Base-by-base conservation (phyloP, 106 monocot species). In the Posidonia australis region DNA sequence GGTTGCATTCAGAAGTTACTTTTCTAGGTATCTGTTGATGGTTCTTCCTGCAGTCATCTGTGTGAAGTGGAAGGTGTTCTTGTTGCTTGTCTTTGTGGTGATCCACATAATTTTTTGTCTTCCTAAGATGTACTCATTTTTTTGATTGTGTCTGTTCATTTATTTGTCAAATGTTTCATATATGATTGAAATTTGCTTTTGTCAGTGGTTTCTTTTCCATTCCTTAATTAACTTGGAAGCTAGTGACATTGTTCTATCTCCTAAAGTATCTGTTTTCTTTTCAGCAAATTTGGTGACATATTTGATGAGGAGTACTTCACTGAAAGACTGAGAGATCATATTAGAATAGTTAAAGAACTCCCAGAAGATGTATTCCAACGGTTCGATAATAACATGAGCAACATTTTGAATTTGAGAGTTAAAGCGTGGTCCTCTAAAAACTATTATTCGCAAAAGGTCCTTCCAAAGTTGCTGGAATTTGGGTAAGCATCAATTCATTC, bases 241-340 rank as follows among this genome's bases (percentile, higher is more conserved):
- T n/a, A n/a, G n/a, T n/a, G n/a, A 55, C 9, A 55, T 32, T 36
- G 18, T 60, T 44, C 16, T 41, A 36, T 41, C 44, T 18, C 31
- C 36, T 21, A 24, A 26, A 58, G n/a, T 19, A 43, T 46, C 14
- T 21, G 25, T 31, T 46, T 31, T 49, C 25, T 57, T 77, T 84
- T 77, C 80, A 98, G 96, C 79, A 98, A 90, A 70, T 98, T 98
- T 69, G 76, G 79, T 1, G 96, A 98, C 19, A 98, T 98, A 53
- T 98, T 98, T 81, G 96, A 98, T 71, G 96, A 98, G 71, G 90
- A 90, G 9, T 83, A 90, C 74, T 98, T 98, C 72, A 90, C 78
- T 45, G 78, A 79, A 20, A 77, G 72, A 59, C 82, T 98, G 5
- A 82, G 69, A 67, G 68, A 73, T 77, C 82, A 87, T 70, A 74